Percentiles rank a stretch among this genome's conserved stretches.
Evolutionary conservation across 164 flowering plant genomes (phyloP).

Genomic region (Amborella trichopoda): DNA sequence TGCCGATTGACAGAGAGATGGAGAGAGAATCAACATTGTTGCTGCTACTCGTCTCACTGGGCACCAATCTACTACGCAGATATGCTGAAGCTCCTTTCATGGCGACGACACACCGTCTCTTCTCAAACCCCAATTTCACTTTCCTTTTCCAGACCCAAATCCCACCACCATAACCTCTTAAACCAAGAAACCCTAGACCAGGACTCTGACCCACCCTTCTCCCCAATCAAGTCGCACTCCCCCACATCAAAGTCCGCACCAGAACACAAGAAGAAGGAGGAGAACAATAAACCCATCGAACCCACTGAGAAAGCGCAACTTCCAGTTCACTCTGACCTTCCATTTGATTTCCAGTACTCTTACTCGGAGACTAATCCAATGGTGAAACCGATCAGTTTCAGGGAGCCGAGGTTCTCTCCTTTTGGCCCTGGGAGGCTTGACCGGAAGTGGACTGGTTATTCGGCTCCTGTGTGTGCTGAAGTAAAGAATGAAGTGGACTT

Average conservation of each 20-base stretch:
- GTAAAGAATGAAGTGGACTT: conserved; percentile 14
- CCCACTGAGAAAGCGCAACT: conserved; percentile 4
- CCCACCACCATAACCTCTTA: not conserved
- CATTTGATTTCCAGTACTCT: conserved; percentile 77
- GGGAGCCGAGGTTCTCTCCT: conserved; percentile 78
- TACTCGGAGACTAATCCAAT: conserved; percentile 61
- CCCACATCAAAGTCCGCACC: not conserved
- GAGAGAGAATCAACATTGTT: too few species aligned
- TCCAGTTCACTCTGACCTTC: conserved; percentile 45
- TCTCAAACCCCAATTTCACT: not conserved
- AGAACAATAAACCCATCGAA: not conserved
- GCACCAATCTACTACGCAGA: too few species aligned
- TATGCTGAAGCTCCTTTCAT: not conserved
- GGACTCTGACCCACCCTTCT: conserved; percentile 49
- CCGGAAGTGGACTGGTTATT: conserved; percentile 74
- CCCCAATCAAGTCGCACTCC: conserved; percentile 11
- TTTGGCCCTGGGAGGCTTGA: conserved; percentile 84
- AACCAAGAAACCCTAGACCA: not conserved
- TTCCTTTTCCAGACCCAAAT: not conserved
- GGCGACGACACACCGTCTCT: not conserved
- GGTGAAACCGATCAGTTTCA: conserved; percentile 58
- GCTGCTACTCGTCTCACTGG: too few species aligned
- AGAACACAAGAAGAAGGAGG: conserved; percentile 16
- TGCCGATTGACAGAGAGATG: too few species aligned
- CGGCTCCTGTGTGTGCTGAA: conserved; percentile 31